Base-by-base conservation (phyloP, 805 yeast species). In the Pichia cabralensis region DNA sequence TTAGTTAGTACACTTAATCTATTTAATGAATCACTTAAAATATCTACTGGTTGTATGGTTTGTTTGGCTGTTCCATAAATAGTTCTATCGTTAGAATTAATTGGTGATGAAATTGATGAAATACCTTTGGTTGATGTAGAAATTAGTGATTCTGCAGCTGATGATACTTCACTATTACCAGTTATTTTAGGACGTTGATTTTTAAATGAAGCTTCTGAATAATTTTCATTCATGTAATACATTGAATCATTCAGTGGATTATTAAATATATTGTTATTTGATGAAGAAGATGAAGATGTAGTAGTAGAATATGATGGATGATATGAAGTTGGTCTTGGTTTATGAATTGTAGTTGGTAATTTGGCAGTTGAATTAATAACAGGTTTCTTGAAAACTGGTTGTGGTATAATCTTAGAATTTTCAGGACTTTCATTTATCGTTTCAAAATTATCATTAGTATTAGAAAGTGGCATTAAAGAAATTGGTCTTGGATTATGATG, bases 281-380 rank as follows among this genome's bases (percentile, higher is more conserved):
- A 24, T 6, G 14, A 9, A 3, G 33, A 50, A 20, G 38, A 42
- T 3, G 55, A 37, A 22, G 26, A 26, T 13, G 26, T 28, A 12
- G 28, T 31, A 26, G 53, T 41, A 38, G 63, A 44, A 20, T 73
- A 62, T 2, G 78, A 68, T 13, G 94, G 94, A 50, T 82, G 88
- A 49, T 79, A 82, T 8, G 92, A 80, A 0, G 89, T 81, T 27
- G 94, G 94, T 53, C 94, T 70, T 38, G 85, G 88, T 49, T 72
- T 77, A 53, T 74, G 69, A 9, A 65, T 49, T 33, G 65, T 63
- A 20, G 49, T 45, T 9, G 47, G 45, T 30, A 49, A 47, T 6
- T 48, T 41, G 71, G 69, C 33, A 47, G 62, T 58, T 22, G 52
- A 22, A 15, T 26, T 43, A 2, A 58, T 11, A 2, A 12, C 23